phyloP scores from a whole-genome alignment of 495 filamentous ascomycete genomes.

The Annulohypoxylon maeteangense region DNA sequence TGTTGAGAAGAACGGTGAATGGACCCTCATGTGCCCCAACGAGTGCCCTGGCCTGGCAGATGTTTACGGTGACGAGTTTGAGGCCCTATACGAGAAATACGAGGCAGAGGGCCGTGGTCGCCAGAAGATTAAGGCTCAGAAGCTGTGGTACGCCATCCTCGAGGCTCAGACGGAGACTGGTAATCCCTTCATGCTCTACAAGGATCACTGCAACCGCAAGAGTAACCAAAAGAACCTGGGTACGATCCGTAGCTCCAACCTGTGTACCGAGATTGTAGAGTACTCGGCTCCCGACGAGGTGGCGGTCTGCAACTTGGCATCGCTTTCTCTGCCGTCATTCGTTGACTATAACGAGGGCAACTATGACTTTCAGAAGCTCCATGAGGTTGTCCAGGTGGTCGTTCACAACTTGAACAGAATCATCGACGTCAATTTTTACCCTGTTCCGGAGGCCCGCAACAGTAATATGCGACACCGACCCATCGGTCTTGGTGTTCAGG shows the following conservation, averaged over 20 bases:
- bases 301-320: constrained; percentile 97
- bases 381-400: constrained; percentile 89
- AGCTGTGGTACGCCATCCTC: constrained; percentile 98
- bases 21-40: constrained; percentile 97
- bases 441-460: constrained; percentile 88
- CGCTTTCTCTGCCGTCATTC: constrained; percentile 87
- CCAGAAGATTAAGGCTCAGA: constrained; percentile 93
- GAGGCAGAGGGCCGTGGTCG: constrained; percentile 90
- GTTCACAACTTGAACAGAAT: constrained; percentile 96
- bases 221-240: constrained; percentile 99
- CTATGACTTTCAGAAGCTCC: constrained; percentile 95
- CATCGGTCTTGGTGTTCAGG: constrained; percentile 95
- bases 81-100: constrained; percentile 93
- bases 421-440: constrained; percentile 97
- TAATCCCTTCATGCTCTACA: constrained; percentile 99
- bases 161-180: constrained; percentile 99
- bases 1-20: constrained; percentile 92
- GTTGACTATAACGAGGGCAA: constrained; percentile 82
- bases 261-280: constrained; percentile 98
- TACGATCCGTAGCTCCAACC: constrained; percentile 96
- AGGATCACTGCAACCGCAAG: constrained; percentile 97
- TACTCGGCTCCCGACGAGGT: constrained; percentile 98
- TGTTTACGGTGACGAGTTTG: constrained; percentile 97
- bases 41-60: constrained; percentile 95
- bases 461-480: constrained; percentile 97